A percentile compares a stretch with the other conserved stretches of the same genome.
These are phyloP conservation scores for Medicago truncatula DNA, from an alignment of 306 rosid species.

Conservation along the genomic window DNA sequence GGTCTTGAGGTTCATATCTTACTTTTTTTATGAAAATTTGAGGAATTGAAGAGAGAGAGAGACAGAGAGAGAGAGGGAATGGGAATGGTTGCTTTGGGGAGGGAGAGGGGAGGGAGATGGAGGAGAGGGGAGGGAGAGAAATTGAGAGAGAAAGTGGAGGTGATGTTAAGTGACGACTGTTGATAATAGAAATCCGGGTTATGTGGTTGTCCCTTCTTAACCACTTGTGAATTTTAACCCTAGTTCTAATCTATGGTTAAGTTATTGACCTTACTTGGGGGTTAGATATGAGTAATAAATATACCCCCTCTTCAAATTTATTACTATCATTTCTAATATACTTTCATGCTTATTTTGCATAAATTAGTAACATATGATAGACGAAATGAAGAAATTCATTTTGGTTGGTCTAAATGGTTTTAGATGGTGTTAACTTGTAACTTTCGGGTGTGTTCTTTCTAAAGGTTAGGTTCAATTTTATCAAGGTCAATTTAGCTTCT, in stretches of 20 bases:
- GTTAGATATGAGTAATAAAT: conserved; percentile 81
- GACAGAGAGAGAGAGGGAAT: neutral
- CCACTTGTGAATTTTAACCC: conserved; percentile 86
- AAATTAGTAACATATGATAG: no score
- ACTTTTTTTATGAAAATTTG: neutral
- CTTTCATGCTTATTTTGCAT: no score
- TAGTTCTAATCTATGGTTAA: conserved; percentile 91
- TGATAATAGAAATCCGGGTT: conserved; percentile 76
- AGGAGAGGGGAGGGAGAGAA: neutral
- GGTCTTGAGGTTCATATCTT: neutral
- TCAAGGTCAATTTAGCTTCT: no score
- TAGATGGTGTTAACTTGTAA: no score
- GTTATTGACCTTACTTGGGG: conserved; percentile 66
- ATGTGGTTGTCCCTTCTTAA: conserved; percentile 88
- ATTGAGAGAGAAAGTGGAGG: conserved; percentile 38
- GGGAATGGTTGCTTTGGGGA: conserved; percentile 26
- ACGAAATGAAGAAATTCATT: no score
- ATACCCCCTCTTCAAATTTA: conserved; percentile 31
- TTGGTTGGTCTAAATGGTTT: no score
- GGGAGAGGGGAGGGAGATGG: neutral
- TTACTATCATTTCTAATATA: neutral
- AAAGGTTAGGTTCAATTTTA: no score
- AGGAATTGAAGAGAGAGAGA: neutral
- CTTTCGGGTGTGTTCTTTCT: no score
- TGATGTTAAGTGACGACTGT: conserved; percentile 70